Evolutionary conservation across 2,329 filamentous ascomycete species (phyloP).

Genomic region (Trichoderma afroharzianum): DNA sequence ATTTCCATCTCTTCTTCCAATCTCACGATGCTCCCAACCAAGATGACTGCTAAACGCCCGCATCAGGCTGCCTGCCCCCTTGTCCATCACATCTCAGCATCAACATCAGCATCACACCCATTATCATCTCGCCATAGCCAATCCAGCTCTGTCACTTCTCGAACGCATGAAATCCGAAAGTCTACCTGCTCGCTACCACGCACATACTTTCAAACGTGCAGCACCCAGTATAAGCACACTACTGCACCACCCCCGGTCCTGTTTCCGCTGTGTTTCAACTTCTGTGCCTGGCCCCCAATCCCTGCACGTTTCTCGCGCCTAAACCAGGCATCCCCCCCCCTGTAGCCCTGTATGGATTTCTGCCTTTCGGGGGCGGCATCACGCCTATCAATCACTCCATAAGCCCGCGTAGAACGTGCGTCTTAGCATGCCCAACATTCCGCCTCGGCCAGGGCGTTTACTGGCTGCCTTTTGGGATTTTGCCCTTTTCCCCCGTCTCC

Average conservation of each 20-base stretch:
- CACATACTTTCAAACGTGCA: not conserved
- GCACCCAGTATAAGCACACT: not conserved
- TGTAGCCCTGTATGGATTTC: not conserved
- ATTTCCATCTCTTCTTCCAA: not conserved
- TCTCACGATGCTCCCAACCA: not conserved
- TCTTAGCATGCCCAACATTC: not conserved
- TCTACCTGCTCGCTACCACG: not conserved
- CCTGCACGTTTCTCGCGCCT: not conserved
- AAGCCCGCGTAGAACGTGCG: not conserved
- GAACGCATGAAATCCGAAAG: not conserved
- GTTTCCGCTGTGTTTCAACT: not conserved
- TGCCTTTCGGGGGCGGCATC: not conserved
- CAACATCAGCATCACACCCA: not conserved
- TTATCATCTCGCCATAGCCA: not conserved
- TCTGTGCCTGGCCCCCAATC: conserved; percentile 1
- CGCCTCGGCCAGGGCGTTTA: not conserved
- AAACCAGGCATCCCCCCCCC: not conserved
- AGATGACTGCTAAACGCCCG: not conserved
- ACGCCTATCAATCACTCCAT: not conserved
- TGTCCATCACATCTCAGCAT: not conserved
- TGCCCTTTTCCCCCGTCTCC: not conserved
- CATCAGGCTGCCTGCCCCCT: not conserved
- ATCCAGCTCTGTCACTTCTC: not conserved
- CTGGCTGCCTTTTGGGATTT: not conserved
- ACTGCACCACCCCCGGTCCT: not conserved